Conservation (phyloP, 2,329 filamentous ascomycete genomes). For the Claviceps purpurea region DNA sequence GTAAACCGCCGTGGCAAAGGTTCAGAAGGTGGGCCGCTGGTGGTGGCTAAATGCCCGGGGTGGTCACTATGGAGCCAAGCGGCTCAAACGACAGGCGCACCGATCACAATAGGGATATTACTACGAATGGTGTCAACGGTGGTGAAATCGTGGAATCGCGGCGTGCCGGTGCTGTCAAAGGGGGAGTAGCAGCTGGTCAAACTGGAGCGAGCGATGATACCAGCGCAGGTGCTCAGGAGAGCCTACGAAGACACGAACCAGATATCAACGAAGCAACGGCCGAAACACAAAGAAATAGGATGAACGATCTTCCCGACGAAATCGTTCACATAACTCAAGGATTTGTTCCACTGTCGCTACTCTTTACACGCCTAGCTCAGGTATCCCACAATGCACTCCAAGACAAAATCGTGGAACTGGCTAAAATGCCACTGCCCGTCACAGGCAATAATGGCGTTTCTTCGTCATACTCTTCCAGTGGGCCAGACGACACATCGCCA, state of each 20-base stretch:
- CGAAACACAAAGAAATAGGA: constrained; percentile 13
- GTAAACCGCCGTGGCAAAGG: background rate
- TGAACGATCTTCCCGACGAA: constrained; percentile 47
- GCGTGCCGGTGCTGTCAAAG: constrained; percentile 19
- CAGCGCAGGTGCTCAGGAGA: constrained; percentile 16
- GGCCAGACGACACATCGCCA: constrained; percentile 41
- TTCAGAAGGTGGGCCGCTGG: constrained; percentile 3
- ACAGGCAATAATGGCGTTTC: constrained; percentile 37
- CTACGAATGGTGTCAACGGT: constrained; percentile 31
- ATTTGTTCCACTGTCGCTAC: constrained; percentile 60
- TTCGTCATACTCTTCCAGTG: constrained; percentile 13
- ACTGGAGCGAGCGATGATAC: constrained; percentile 4
- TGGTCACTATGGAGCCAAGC: constrained; percentile 43
- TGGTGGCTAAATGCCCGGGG: constrained; percentile 32
- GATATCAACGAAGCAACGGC: background rate
- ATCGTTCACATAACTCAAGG: constrained; percentile 60
- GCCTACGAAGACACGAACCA: background rate
- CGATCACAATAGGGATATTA: constrained; percentile 39
- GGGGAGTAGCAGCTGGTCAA: constrained; percentile 12
- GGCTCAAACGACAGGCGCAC: constrained; percentile 38
- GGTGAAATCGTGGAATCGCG: constrained; percentile 13
- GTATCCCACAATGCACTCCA: constrained; percentile 67
- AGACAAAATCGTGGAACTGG: constrained; percentile 56
- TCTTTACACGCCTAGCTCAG: constrained; percentile 71
- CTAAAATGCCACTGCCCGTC: constrained; percentile 48